Evolutionary conservation across 352 stramenopile genomes (phyloP).

Genomic region (Lagenidium giganteum): DNA sequence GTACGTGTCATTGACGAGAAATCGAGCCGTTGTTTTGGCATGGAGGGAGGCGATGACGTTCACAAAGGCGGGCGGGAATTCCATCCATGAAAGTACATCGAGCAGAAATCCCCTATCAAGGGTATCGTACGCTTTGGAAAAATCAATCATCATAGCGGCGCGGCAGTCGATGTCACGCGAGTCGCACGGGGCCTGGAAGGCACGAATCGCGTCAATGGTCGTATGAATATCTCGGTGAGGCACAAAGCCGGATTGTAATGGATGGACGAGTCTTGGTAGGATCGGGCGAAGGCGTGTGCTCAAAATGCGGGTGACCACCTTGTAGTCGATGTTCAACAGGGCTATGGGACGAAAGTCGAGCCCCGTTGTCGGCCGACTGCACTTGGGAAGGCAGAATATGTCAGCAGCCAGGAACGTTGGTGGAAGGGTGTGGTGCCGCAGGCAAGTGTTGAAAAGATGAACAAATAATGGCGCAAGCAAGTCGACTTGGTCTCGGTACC

Average conservation of each 20-base stretch:
- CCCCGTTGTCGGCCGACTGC: background rate
- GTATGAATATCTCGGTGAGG: conserved; percentile 1
- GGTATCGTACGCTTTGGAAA: conserved; percentile 4
- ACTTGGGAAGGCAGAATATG: conserved; percentile 4
- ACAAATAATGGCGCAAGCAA: background rate
- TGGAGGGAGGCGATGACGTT: background rate
- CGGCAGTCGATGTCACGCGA: rapidly evolving
- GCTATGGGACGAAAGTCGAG: conserved; percentile 9
- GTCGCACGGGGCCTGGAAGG: background rate
- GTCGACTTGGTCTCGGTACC: conserved; percentile 5
- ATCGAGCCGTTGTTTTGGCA: background rate
- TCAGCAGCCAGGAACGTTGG: background rate
- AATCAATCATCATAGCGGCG: background rate
- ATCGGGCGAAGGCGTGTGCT: background rate
- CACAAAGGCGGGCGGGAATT: background rate
- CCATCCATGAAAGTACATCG: background rate
- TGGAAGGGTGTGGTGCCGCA: background rate
- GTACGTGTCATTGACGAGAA: background rate
- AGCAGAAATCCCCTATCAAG: background rate
- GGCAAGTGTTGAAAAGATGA: background rate
- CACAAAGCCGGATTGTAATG: conserved; percentile 1
- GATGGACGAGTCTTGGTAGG: background rate
- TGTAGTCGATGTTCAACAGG: conserved; percentile 13
- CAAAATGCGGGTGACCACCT: conserved; percentile 1
- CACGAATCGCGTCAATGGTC: background rate